A percentile compares a stretch with the other conserved stretches of the same genome.
phyloP scores from a whole-genome alignment of 1,284 basidiomycete species.

The Sparassis latifolia region DNA sequence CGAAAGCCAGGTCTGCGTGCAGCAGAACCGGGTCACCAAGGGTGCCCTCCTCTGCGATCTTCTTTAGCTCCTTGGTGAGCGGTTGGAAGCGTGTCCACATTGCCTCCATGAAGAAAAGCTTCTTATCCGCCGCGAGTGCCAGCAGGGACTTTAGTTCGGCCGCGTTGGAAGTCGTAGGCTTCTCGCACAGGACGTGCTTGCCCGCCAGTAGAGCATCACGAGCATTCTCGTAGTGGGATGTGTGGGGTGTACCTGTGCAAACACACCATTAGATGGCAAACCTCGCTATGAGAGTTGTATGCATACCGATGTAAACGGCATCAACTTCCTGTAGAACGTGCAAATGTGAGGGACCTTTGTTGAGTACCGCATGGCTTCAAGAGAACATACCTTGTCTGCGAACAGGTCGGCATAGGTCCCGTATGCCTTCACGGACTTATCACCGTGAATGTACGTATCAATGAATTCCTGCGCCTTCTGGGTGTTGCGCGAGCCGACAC shows the following conservation, averaged over 20 bases:
- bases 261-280: neutral
- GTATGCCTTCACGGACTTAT: constrained; percentile 57
- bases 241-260: constrained; percentile 74
- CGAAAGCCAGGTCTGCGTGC: constrained; percentile 67
- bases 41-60: constrained; percentile 51
- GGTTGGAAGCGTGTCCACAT: constrained; percentile 81
- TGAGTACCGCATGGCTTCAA: too few relatives aligned
- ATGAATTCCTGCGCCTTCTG: constrained; percentile 74
- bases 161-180: constrained; percentile 64
- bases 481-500: constrained; percentile 74
- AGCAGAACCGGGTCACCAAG: constrained; percentile 61
- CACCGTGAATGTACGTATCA: constrained; percentile 39
- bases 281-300: neutral
- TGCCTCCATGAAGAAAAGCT: constrained; percentile 87
- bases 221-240: constrained; percentile 77
- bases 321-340: constrained; percentile 56
- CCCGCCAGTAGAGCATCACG: constrained; percentile 71
- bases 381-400: constrained; percentile 48
- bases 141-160: constrained; percentile 65
- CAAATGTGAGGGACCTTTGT: neutral
- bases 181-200: constrained; percentile 87
- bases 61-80: constrained; percentile 57
- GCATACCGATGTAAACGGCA: constrained; percentile 69
- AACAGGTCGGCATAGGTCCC: constrained; percentile 78
- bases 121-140: constrained; percentile 65